phyloP scores from a whole-genome alignment of 495 filamentous ascomycete species.

The Trichoderma reesei region DNA sequence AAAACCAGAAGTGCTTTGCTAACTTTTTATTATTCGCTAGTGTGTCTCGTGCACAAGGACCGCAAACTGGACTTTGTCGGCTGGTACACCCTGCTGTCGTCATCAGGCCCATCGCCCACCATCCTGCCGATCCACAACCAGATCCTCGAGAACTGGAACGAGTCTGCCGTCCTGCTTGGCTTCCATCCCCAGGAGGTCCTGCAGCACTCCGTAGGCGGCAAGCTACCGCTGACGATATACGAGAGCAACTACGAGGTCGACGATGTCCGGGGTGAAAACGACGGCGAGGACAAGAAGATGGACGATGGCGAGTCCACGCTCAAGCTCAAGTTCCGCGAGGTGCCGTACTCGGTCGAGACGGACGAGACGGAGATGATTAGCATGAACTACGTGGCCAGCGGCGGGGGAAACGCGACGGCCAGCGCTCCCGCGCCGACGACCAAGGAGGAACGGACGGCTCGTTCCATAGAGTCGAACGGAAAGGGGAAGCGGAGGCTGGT shows the following conservation, averaged over 20 bases:
- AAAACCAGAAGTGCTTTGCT: not conserved
- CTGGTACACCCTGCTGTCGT: constrained; percentile 81
- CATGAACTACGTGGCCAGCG: constrained; percentile 80
- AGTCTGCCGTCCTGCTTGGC: constrained; percentile 76
- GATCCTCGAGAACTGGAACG: constrained; percentile 64
- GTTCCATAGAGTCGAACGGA: constrained; percentile 24
- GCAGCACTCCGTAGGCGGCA: constrained; percentile 52
- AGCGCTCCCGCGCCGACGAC: constrained; percentile 57
- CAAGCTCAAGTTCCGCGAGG: constrained; percentile 66
- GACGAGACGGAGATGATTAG: constrained; percentile 96
- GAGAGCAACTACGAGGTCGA: constrained; percentile 70
- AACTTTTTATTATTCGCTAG: constrained; percentile 12
- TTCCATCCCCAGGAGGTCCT: constrained; percentile 61
- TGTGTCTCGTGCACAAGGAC: constrained; percentile 75
- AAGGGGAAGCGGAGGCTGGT: constrained; percentile 41
- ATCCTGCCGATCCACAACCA: constrained; percentile 68
- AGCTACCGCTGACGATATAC: constrained; percentile 82
- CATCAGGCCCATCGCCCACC: constrained; percentile 55
- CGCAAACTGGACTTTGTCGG: constrained; percentile 81
- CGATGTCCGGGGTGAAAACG: constrained; percentile 34
- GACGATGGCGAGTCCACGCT: constrained; percentile 54
- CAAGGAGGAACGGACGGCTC: constrained; percentile 25
- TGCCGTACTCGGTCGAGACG: constrained; percentile 82
- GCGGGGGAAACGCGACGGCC: constrained; percentile 66
- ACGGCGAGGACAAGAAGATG: constrained; percentile 58